A percentile compares a stretch with the other conserved stretches of the same genome.
Evolutionary conservation across 2,329 filamentous ascomycete genomes (phyloP).

Genomic region (Phaeosphaeriaceae sp.): DNA sequence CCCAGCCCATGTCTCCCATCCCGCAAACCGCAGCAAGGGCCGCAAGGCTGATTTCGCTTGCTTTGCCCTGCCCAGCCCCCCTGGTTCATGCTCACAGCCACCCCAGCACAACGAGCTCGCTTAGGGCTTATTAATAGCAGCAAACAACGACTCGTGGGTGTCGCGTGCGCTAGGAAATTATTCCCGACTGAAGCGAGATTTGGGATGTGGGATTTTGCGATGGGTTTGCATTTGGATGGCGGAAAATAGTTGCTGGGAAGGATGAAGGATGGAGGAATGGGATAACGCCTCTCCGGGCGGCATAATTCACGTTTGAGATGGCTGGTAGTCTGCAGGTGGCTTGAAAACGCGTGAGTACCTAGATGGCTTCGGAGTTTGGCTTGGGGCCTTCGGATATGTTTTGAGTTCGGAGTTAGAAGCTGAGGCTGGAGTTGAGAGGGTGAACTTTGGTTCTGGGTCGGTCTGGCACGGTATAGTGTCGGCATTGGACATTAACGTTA

Average conservation of each 20-base stretch:
- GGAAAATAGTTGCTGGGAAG: neutral
- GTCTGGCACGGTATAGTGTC: too few species aligned
- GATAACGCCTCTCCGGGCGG: neutral
- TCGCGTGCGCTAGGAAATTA: neutral
- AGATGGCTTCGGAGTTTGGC: neutral
- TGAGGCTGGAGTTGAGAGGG: too few species aligned
- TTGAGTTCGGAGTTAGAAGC: neutral
- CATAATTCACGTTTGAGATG: neutral
- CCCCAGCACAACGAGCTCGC: neutral
- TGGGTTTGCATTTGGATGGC: too few species aligned
- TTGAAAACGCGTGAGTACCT: neutral
- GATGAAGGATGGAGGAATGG: neutral
- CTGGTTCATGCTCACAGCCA: neutral
- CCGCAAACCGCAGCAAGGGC: too few species aligned
- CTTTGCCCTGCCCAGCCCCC: neutral
- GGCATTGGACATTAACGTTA: too few species aligned
- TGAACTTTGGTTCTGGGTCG: too few species aligned
- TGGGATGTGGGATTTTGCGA: neutral
- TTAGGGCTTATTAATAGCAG: neutral
- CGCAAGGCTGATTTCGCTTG: neutral
- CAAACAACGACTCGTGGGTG: neutral
- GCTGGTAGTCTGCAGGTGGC: too few species aligned
- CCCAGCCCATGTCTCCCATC: neutral
- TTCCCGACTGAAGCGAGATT: neutral
- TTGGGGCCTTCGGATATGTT: neutral